These are phyloP conservation scores for Dipodascus albidus DNA, from an alignment of 805 yeast genomes.

Conservation along the genomic window DNA sequence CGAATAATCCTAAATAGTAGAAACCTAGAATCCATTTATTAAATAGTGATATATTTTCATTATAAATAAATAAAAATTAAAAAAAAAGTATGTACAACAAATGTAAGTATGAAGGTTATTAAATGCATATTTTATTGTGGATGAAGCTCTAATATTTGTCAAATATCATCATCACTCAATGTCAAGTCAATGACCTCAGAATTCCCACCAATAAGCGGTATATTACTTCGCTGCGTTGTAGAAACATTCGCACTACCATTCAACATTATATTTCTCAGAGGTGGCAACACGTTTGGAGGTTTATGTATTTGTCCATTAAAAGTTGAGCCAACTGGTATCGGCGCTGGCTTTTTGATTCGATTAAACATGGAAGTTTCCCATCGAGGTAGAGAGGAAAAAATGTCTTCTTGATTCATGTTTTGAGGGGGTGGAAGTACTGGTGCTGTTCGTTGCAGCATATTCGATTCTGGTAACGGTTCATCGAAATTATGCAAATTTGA, in stretches of 20 bases:
- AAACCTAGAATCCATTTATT: no score
- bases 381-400: not conserved
- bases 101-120: not conserved
- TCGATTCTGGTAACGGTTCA: not conserved
- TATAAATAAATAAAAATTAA: no score
- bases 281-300: not conserved
- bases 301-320: not conserved
- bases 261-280: conserved; percentile 3
- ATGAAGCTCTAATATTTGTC: not conserved
- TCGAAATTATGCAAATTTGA: not conserved
- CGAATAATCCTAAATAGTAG: no score
- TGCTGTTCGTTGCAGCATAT: not conserved
- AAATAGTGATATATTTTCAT: no score
- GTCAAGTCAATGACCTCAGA: conserved; percentile 23
- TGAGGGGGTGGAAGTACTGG: not conserved
- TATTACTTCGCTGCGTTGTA: not conserved
- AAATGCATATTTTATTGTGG: not conserved
- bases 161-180: conserved; percentile 17
- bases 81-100: not conserved
- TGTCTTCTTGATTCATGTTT: not conserved
- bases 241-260: conserved; percentile 7
- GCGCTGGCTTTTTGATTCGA: conserved; percentile 3
- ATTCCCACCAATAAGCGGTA: not conserved
- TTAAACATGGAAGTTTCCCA: conserved; percentile 1
- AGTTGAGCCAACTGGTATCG: conserved; percentile 1